Conservation (phyloP, 441 rosid genomes). For the Mallotus japonicus region DNA sequence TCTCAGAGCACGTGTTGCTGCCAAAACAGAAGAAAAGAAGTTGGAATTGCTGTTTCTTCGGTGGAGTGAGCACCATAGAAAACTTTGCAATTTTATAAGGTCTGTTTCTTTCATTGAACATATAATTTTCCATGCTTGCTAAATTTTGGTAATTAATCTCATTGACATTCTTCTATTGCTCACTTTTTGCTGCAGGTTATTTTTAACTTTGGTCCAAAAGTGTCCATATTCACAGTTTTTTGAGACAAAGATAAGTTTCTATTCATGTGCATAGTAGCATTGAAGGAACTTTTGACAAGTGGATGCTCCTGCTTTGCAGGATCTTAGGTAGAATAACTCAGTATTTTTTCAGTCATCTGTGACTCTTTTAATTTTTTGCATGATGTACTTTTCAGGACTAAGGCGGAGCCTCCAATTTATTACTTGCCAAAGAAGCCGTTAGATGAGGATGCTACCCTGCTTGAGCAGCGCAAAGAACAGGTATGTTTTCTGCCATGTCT, state of each 20-base stretch:
- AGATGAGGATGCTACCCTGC: conserved; percentile 50
- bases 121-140: not conserved
- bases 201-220: conserved; percentile 96
- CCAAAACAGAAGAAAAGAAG: conserved; percentile 78
- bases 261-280: conserved; percentile 62
- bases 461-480: conserved; percentile 67
- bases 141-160: not conserved
- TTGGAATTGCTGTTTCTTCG: conserved; percentile 58
- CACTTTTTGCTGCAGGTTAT: conserved; percentile 65
- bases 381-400: conserved; percentile 61
- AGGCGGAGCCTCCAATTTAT: conserved; percentile 78
- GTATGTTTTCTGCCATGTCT: conserved; percentile 32
- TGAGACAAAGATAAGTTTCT: conserved; percentile 84
- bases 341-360: conserved; percentile 11
- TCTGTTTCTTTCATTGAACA: conserved; percentile 18
- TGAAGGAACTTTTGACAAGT: conserved; percentile 40
- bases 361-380: conserved; percentile 25
- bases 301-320: conserved; percentile 37
- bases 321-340: conserved; percentile 32
- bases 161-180: conserved; percentile 19
- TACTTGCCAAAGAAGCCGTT: conserved; percentile 66
- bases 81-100: conserved; percentile 93
- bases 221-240: conserved; percentile 94
- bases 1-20: conserved; percentile 89
- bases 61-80: conserved; percentile 78